Evolutionary conservation across 176 grass and related monocot genomes (phyloP), one percentile per base, ranked within the genome.

Genomic region (Aegilops sharonensis): DNA sequence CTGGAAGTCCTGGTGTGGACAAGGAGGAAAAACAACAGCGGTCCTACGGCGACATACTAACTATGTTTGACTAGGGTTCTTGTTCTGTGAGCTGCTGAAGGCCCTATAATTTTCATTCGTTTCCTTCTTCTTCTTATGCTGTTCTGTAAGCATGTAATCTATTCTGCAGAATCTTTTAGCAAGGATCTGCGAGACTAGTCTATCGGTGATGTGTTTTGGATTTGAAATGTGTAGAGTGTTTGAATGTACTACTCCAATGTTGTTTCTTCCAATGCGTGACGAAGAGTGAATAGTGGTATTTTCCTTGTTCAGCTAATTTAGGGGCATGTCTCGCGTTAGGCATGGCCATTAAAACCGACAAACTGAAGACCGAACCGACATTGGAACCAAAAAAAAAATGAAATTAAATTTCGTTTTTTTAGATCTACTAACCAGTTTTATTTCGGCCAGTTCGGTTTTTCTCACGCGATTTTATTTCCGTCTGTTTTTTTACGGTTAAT

Each of bases 1-100:
- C 84, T 99, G 29, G 94, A 99, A 85, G 92, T 96, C 83, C 85
- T 99, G 37, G 67, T 93, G 25, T 93, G 94, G 92, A 99, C 89
- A 23, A 93, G 77, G 88, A 83, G 90, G 90, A 93, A 86, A 27
- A 91, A 75, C 69, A 92, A 72, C 87, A 91, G 72, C 52, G 75
- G 29, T n/a, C 29, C 68, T 9, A 61, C 87, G 20, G 67, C 91
- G 9, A 20, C 72, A 4, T 93, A 89, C 75, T 96, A 90, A 80
- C 21, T 13, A 80, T 59, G 27, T 45, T 71, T 23, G 31, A 8
- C 78, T 80, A 84, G 68, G 27, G 21, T 91, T 69, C 25, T 39
- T 57, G n/a, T 70, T 20, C 17, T 14, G 24, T 68, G 39, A 48
- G 36, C 59, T 34, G 62, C 48, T 68, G 68, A 72, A 64, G 15